phyloP scores from a whole-genome alignment of 345 rosid genomes.

The Citrus reticulata region DNA sequence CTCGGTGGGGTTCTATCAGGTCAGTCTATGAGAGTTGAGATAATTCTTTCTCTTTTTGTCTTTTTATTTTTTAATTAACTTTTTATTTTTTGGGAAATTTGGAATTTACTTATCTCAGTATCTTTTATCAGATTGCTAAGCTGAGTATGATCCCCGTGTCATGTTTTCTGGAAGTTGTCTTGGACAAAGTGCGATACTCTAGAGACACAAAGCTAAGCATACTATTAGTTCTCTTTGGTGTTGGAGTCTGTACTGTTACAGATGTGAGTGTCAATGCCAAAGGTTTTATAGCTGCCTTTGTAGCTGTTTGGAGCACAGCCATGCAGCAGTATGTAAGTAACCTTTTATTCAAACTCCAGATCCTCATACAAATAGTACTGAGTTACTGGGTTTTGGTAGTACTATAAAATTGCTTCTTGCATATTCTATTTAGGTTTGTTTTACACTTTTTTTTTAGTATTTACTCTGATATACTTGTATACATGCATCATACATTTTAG shows the following conservation, averaged over 20 bases:
- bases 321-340: constrained; percentile 93
- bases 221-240: constrained; percentile 83
- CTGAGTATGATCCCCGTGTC: constrained; percentile 99
- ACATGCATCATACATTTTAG: neutral
- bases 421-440: neutral
- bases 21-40: constrained; percentile 14
- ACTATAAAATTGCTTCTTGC: neutral
- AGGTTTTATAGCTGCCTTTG: constrained; percentile 85
- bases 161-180: constrained; percentile 84
- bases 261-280: constrained; percentile 94
- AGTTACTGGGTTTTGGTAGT: neutral
- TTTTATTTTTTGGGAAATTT: constrained; percentile 12
- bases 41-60: neutral
- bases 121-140: constrained; percentile 77
- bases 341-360: neutral
- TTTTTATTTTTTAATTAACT: neutral
- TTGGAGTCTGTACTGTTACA: constrained; percentile 96
- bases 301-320: constrained; percentile 98
- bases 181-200: constrained; percentile 90
- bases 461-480: neutral
- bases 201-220: constrained; percentile 99
- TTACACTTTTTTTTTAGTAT: neutral
- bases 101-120: neutral
- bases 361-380: neutral
- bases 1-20: constrained; percentile 99